Percentiles rank a stretch among this genome's conserved stretches.
Evolutionary conservation across 495 filamentous ascomycete species (phyloP).

Genomic region (Penicillium angulare): DNA sequence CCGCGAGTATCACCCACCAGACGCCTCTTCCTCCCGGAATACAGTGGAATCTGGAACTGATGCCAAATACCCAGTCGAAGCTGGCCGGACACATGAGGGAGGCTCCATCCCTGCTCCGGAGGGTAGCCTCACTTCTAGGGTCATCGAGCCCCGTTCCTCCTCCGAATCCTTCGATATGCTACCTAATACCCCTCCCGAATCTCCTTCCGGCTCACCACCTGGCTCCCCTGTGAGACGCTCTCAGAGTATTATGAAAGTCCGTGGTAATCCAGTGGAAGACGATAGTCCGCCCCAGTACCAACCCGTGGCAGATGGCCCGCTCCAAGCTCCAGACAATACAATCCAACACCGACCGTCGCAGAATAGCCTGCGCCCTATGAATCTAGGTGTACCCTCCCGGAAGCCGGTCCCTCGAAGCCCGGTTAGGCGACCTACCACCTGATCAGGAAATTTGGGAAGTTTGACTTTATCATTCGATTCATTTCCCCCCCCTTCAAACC

Average conservation of each 20-base stretch:
- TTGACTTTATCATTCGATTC: not conserved
- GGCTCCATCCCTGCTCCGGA: constrained; percentile 15
- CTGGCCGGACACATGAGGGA: constrained; percentile 28
- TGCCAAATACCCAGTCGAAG: constrained; percentile 34
- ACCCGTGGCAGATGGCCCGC: constrained; percentile 23
- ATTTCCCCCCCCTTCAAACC: not conserved
- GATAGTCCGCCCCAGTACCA: constrained; percentile 43
- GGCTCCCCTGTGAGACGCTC: constrained; percentile 34
- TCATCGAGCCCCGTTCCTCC: constrained; percentile 32
- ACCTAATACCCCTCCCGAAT: constrained; percentile 42
- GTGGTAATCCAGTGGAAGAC: constrained; percentile 27
- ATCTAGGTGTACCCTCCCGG: constrained; percentile 39
- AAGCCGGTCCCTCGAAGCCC: constrained; percentile 42
- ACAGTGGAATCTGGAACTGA: constrained; percentile 41
- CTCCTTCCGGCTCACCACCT: constrained; percentile 37
- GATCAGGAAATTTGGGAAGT: not conserved
- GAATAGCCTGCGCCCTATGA: constrained; percentile 31
- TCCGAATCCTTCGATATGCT: constrained; percentile 50
- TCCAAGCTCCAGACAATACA: constrained; percentile 8
- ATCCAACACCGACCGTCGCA: constrained; percentile 20
- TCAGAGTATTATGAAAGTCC: constrained; percentile 39
- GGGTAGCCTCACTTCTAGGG: constrained; percentile 8
- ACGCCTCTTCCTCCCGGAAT: constrained; percentile 34
- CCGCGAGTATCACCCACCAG: constrained; percentile 61
- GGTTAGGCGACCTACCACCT: constrained; percentile 1